Evolutionary conservation across 164 flowering plant species (phyloP), one percentile per base, ranked within the genome.

Genomic region (Euptelea pleiosperma): DNA sequence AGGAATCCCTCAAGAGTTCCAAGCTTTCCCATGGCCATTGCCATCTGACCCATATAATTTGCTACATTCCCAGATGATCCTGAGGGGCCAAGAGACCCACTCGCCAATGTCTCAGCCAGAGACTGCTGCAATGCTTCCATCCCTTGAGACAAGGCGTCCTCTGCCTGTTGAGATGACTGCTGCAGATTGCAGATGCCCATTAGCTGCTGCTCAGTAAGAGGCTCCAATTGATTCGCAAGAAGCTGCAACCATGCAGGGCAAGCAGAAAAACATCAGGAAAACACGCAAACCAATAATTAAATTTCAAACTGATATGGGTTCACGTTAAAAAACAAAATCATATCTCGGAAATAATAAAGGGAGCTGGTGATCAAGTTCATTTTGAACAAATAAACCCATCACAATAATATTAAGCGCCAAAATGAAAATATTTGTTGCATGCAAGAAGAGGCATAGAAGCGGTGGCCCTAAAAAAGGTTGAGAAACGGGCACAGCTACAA

Each of bases 41-140:
- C 91, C 96, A 88, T 88, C 65, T 88, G 96, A 52, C 96, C 96
- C 92, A 88, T 88, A 62, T 88, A 88, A 65, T 82, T 84, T n/a
- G 96, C 92, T 24, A 88, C 90, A 63, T 84, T 78, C 7, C 88
- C 92, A 10, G 89, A 80, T 43, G 91, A 66, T 14, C 87, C 85
- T 2, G 88, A 69, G 5, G 83, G 70, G 22, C 77, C 75, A 35
- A 82, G 83, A 46, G 90, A 70, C n/a, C 85, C 87, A 40, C 45
- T 78, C n/a, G 96, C 78, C 58, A 88, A 67, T 12, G 96, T 88
- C 67, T 88, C 89, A 19, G 90, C 87, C 52, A 88, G 66, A 19
- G 96, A 83, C 68, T 87, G 96, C 65, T 87, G 96, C 77, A 88
- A 61, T 3, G 89, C 89, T 22, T 88, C 96, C 91, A 88, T 85